Conservation (phyloP, 352 stramenopile genomes). For the Aphanomyces astaci region DNA sequence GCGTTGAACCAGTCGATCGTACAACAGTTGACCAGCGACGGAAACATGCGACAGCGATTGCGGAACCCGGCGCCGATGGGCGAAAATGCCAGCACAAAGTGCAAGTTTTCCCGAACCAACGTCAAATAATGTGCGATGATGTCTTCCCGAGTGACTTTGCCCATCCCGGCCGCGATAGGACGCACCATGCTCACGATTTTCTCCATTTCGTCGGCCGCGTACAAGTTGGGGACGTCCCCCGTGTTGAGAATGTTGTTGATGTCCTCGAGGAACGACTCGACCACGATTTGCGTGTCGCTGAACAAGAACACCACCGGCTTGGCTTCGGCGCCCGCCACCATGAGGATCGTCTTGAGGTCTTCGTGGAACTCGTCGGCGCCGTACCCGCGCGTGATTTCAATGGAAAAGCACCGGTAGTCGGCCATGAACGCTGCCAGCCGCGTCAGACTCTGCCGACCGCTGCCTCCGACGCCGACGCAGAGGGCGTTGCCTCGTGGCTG, state of each 20-base stretch:
- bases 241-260: slow-evolving; percentile 94
- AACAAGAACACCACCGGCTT: slow-evolving; percentile 90
- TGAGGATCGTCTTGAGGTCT: slow-evolving; percentile 87
- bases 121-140: slow-evolving; percentile 83
- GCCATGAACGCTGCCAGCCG: slow-evolving; percentile 87
- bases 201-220: slow-evolving; percentile 85
- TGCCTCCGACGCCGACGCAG: slow-evolving; percentile 88
- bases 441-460: slow-evolving; percentile 86
- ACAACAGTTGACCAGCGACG: slow-evolving; percentile 91
- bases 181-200: slow-evolving; percentile 84
- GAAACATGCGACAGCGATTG: slow-evolving; percentile 91
- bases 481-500: slow-evolving; percentile 89
- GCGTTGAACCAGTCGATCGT: slow-evolving; percentile 96
- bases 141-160: slow-evolving; percentile 78
- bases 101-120: slow-evolving; percentile 90
- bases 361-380: slow-evolving; percentile 87
- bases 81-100: slow-evolving; percentile 90
- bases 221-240: slow-evolving; percentile 90
- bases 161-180: slow-evolving; percentile 59
- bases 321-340: slow-evolving; percentile 81
- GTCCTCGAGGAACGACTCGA: slow-evolving; percentile 91
- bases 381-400: slow-evolving; percentile 90
- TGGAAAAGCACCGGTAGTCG: slow-evolving; percentile 86
- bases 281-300: slow-evolving; percentile 89
- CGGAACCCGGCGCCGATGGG: slow-evolving; percentile 89